Percentiles rank a stretch among this genome's conserved stretches.
Evolutionary conservation across 139 green algal species (phyloP).

Genomic region (Mesotaenium endlicherianum): DNA sequence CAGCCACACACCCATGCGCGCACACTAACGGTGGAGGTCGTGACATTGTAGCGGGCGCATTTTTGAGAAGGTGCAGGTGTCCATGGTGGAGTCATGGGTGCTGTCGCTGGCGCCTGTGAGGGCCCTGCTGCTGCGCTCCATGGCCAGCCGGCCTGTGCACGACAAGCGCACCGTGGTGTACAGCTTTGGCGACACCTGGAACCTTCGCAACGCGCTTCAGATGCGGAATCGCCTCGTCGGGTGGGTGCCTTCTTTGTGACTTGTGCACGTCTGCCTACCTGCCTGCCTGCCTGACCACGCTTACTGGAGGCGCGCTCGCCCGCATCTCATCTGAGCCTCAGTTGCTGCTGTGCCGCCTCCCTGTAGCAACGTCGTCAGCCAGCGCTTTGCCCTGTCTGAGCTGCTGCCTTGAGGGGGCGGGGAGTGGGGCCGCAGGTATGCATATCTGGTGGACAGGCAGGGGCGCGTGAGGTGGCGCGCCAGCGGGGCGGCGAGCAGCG

Average conservation of each 20-base stretch:
- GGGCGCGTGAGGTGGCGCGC: conserved; percentile 2
- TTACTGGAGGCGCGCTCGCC: too few species aligned
- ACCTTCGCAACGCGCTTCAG: neutral
- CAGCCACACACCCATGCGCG: neutral
- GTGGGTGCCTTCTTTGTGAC: neutral
- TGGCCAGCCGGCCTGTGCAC: neutral
- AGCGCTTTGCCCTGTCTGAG: too few species aligned
- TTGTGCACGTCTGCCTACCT: too few species aligned
- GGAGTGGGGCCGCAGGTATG: too few species aligned
- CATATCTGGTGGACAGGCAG: conserved; percentile 12
- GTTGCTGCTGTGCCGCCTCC: too few species aligned
- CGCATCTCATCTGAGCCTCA: too few species aligned
- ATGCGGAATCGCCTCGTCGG: conserved; percentile 15
- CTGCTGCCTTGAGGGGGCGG: too few species aligned
- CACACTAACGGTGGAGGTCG: too few species aligned
- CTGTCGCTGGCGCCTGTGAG: neutral
- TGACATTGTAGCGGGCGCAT: neutral
- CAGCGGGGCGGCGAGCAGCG: neutral
- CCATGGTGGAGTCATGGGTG: conserved; percentile 16
- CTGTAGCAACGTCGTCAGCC: too few species aligned
- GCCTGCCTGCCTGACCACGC: too few species aligned
- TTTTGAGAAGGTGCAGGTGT: conserved; percentile 2
- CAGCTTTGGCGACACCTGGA: conserved; percentile 30
- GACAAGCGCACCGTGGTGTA: conserved; percentile 12
- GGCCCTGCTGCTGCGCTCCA: conserved; percentile 1